A percentile compares a stretch with the other conserved stretches of the same genome.
Evolutionary conservation across 192 early-diverging fungal genomes (phyloP).

Genomic region (Geranomyces variabilis): DNA sequence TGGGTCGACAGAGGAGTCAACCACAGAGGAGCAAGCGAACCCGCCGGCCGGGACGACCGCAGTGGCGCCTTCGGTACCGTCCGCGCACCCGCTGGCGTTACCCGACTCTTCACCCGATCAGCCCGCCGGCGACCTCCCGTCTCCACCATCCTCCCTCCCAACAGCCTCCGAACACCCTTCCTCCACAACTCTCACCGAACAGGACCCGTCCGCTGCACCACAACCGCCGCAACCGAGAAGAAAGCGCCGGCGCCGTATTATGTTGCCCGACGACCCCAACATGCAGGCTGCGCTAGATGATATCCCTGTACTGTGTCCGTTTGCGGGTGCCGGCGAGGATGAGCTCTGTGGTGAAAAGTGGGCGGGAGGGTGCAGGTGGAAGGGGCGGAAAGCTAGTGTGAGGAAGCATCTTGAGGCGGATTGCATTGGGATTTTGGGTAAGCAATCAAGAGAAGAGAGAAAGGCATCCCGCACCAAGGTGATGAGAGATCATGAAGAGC

Average conservation of each 20-base stretch:
- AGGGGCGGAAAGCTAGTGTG: neutral
- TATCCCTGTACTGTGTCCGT: constrained; percentile 18
- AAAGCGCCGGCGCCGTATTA: neutral
- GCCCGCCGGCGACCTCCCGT: neutral
- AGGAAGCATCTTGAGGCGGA: neutral
- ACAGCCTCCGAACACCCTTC: neutral
- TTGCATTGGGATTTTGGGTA: constrained; percentile 9
- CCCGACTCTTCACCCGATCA: too few relatives aligned
- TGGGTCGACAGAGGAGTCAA: neutral
- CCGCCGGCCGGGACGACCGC: neutral
- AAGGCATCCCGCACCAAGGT: neutral
- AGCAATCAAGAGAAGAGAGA: neutral
- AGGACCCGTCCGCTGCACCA: neutral
- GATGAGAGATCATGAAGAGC: too few relatives aligned
- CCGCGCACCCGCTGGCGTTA: too few relatives aligned
- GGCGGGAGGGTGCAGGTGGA: constrained; percentile 9
- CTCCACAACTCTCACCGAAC: neutral
- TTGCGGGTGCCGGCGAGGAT: neutral
- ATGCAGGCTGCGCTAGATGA: constrained; percentile 1
- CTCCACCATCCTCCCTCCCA: neutral
- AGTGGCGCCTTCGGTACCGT: neutral
- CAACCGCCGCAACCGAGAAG: neutral
- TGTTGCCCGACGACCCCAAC: constrained; percentile 19
- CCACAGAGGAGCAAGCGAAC: neutral
- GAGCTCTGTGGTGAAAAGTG: neutral